Evolutionary conservation across 2,329 filamentous ascomycete species (phyloP), one percentile per base, ranked within the genome.

Genomic region (Cercospora sp.): DNA sequence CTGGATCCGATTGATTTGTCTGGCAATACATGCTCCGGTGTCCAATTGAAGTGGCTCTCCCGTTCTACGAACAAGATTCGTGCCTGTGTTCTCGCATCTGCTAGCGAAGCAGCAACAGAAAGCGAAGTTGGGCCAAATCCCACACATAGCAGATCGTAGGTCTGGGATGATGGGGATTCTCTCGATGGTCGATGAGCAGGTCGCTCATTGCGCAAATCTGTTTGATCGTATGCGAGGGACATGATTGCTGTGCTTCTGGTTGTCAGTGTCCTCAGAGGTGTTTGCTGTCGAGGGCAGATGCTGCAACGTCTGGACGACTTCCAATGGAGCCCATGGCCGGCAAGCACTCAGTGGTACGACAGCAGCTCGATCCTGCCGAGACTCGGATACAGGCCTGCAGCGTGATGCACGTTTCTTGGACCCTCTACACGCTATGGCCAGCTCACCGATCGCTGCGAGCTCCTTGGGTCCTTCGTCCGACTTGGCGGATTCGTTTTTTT

Each of bases 41-140:
- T 61, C 69, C 71, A 72, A 26, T 62, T 59, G 61, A 74, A 75
- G 3, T 60, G 60, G 9, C 37, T 37, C 34, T 74, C 60, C 9
- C 66, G 66, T n/a, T 75, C 73, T 16, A 75, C 49, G 40, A 75
- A 73, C 12, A 74, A 61, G 26, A 75, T 67, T 18, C 62, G 68
- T 24, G 69, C 68, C 6, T 67, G 55, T 4, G 65, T 37, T 32
- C 69, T 67, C 3, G 66, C 58, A 30, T 75, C 73, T 13, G 73
- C 71, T 18, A 75, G 68, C 4, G 70, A 67, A 21, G 71, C 71
- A 55, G 74, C 73, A 18, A 75, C 61, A 51, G 73, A 65, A 8
- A 75, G 69, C 13, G 72, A 69, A 49, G 71, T 71, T 26, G 67
- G 72, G 6, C 73, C 73, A 40, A 73, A 74, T n/a, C 74, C 74